A percentile compares a stretch with the other conserved stretches of the same genome.
Evolutionary conservation across 345 rosid genomes (phyloP).

Genomic region (Heritiera fomes): DNA sequence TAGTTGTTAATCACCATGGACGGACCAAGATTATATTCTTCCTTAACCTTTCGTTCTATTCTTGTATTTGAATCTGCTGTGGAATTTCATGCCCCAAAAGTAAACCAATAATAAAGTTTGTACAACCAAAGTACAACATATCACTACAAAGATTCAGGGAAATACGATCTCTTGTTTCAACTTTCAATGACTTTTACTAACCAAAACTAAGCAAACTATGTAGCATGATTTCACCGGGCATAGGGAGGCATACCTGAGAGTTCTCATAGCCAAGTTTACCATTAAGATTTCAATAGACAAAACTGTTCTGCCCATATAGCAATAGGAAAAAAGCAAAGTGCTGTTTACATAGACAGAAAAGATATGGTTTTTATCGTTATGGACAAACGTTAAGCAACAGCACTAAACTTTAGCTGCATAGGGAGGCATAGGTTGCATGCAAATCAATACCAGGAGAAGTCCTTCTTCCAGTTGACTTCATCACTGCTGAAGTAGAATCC

Average conservation of each 20-base stretch:
- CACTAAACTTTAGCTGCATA: neutral
- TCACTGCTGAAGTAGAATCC: constrained; percentile 85
- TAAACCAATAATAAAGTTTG: neutral
- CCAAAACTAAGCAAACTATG: neutral
- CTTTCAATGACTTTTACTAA: neutral
- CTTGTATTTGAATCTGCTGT: neutral
- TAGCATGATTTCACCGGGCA: neutral
- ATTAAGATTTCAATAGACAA: constrained; percentile 4
- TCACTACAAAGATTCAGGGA: neutral
- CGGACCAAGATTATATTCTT: constrained; percentile 10
- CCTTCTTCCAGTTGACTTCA: constrained; percentile 80
- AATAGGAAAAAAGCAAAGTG: neutral
- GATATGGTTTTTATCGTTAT: neutral
- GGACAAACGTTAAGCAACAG: neutral
- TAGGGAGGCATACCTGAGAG: neutral
- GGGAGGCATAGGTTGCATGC: neutral
- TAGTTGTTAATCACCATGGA: constrained; percentile 18
- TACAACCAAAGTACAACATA: neutral
- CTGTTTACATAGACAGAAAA: constrained; percentile 4
- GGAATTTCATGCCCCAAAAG: neutral
- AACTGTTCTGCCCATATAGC: constrained; percentile 5
- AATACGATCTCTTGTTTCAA: neutral
- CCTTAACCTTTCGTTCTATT: neutral
- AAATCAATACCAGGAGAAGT: constrained; percentile 62
- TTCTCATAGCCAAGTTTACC: neutral